Evolutionary conservation across 768 basidiomycete genomes (phyloP).

Genomic region (Rickenella mellea): DNA sequence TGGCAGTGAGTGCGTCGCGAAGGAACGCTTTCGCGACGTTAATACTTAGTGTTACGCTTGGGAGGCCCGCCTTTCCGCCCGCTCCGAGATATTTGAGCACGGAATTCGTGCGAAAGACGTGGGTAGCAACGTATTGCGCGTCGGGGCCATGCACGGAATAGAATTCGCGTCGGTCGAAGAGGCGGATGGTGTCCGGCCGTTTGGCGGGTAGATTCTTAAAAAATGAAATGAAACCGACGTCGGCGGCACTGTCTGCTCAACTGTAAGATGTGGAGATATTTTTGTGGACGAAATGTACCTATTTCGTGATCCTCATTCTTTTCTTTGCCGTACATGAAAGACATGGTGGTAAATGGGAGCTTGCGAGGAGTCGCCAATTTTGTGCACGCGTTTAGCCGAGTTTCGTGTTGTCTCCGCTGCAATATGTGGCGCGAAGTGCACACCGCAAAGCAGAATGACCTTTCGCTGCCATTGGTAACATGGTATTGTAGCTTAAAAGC

Average conservation of each 20-base stretch:
- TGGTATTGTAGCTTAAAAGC: too few relatives aligned
- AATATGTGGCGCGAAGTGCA: too few relatives aligned
- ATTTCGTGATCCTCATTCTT: conserved; percentile 38
- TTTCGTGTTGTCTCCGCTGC: too few relatives aligned
- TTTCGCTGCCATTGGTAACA: too few relatives aligned
- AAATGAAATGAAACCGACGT: conserved; percentile 72
- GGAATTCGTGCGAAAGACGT: conserved; percentile 80
- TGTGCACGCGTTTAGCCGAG: too few relatives aligned
- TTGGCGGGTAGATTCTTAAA: conserved; percentile 53
- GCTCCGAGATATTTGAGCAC: conserved; percentile 87
- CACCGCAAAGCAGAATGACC: too few relatives aligned
- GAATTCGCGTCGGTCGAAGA: conserved; percentile 77
- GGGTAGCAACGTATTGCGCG: conserved; percentile 77
- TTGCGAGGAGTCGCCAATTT: too few relatives aligned
- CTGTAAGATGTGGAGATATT: not conserved
- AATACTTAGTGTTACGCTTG: conserved; percentile 68
- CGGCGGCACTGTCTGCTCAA: conserved; percentile 45
- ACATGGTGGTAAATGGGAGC: conserved; percentile 34
- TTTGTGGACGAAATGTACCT: conserved; percentile 1
- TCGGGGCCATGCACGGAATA: conserved; percentile 87
- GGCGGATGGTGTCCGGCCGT: conserved; percentile 70
- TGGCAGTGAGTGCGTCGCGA: conserved; percentile 81
- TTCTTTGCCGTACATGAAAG: conserved; percentile 58
- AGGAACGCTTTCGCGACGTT: conserved; percentile 75
- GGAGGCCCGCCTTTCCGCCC: conserved; percentile 52